These are phyloP conservation scores for Vigna reflexopilosa DNA, from an alignment of 306 rosid species.

Conservation along the genomic window DNA sequence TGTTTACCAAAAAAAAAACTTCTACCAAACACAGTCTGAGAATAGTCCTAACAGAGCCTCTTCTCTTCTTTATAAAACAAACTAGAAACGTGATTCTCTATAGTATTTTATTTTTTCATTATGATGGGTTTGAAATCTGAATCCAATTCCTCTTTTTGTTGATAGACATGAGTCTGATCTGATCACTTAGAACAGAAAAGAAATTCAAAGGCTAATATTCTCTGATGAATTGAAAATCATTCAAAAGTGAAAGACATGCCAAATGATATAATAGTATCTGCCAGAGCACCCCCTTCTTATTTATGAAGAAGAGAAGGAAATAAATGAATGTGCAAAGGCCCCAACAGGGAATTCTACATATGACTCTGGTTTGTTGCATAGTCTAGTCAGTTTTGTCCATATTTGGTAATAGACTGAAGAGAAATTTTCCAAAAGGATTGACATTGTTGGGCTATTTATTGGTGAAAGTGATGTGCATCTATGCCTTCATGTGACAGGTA, in stretches of 20 bases:
- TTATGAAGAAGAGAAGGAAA: constrained; percentile 42
- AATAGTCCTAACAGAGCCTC: constrained; percentile 36
- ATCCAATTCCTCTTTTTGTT: constrained; percentile 54
- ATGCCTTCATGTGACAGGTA: constrained; percentile 64
- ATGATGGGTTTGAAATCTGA: constrained; percentile 46
- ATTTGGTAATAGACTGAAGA: constrained; percentile 43
- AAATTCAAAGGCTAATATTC: constrained; percentile 54
- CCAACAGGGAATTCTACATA: constrained; percentile 42
- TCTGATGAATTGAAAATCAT: constrained; percentile 44
- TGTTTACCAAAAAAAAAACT: constrained; percentile 15
- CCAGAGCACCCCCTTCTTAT: constrained; percentile 28
- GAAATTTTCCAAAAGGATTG: constrained; percentile 46
- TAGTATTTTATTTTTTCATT: constrained; percentile 22
- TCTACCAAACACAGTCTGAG: constrained; percentile 21
- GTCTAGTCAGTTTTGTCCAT: constrained; percentile 47
- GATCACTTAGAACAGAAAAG: constrained; percentile 50
- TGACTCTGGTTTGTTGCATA: constrained; percentile 50
- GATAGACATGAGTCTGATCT: constrained; percentile 57
- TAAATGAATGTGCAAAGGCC: constrained; percentile 36
- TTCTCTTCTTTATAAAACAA: constrained; percentile 51
- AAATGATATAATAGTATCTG: constrained; percentile 37
- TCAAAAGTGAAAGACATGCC: constrained; percentile 42
- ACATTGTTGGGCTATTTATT: constrained; percentile 44
- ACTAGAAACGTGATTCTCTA: constrained; percentile 60
- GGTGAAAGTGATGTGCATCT: constrained; percentile 59